A percentile compares a stretch with the other conserved stretches of the same genome.
Evolutionary conservation across 202 grass and related monocot genomes (phyloP).

Genomic region (Schoenoplectus tabernaemontani): DNA sequence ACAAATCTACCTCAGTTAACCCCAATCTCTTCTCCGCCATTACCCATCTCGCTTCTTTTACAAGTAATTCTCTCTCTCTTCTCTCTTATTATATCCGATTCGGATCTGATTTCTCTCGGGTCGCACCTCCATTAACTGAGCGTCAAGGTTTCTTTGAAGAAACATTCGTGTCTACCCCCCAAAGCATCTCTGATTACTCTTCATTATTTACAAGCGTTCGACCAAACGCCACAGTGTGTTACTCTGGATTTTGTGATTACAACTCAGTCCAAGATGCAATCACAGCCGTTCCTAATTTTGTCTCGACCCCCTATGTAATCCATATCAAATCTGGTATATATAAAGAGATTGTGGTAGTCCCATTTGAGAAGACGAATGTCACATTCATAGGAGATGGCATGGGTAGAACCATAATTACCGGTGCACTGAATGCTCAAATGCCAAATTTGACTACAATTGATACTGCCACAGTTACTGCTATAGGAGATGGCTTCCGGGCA

Average conservation of each 20-base stretch:
- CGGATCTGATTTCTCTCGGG: not conserved
- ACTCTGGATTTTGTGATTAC: constrained; percentile 32
- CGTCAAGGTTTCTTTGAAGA: constrained; percentile 35
- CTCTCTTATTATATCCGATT: constrained; percentile 2
- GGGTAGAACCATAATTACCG: constrained; percentile 54
- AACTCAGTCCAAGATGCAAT: constrained; percentile 47
- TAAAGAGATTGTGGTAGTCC: constrained; percentile 48
- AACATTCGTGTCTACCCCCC: not conserved
- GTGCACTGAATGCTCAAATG: constrained; percentile 39
- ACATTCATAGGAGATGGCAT: constrained; percentile 51
- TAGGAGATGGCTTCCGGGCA: constrained; percentile 61
- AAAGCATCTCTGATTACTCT: not conserved
- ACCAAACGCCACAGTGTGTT: constrained; percentile 53
- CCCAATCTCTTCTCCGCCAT: constrained; percentile 21
- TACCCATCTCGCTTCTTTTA: constrained; percentile 29
- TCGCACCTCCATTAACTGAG: constrained; percentile 12
- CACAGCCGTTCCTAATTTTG: constrained; percentile 38
- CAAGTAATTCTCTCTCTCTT: constrained; percentile 32
- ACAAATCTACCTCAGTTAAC: not conserved
- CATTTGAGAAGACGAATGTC: constrained; percentile 60
- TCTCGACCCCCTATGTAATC: constrained; percentile 33
- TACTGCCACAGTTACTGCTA: constrained; percentile 41
- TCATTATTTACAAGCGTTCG: constrained; percentile 24
- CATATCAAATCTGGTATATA: constrained; percentile 43
- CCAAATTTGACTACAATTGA: constrained; percentile 51